A percentile compares a stretch with the other conserved stretches of the same genome.
These are phyloP conservation scores for Gracilaria gracilis DNA, from an alignment of 23 red algal genomes.

Conservation along the genomic window DNA sequence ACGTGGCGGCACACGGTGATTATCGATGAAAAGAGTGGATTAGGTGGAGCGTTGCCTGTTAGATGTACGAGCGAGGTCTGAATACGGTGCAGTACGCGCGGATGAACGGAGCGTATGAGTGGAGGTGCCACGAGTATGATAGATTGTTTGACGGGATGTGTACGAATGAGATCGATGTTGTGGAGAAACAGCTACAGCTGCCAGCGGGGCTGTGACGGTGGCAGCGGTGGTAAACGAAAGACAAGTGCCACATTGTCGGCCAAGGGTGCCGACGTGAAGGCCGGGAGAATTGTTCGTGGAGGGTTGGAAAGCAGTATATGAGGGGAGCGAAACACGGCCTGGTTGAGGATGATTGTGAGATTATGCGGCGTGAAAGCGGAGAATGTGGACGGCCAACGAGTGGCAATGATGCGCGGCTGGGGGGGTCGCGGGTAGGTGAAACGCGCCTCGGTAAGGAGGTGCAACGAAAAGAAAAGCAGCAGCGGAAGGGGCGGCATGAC, in stretches of 20 bases:
- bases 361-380: constrained; percentile 24
- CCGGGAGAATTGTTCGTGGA: not conserved
- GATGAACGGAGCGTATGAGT: not conserved
- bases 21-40: not conserved
- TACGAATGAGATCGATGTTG: not conserved
- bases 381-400: not conserved
- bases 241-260: not conserved
- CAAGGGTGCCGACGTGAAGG: not conserved
- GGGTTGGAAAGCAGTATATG: not conserved
- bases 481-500: too few relatives aligned
- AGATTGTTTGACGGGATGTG: not conserved
- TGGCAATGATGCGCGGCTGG: not conserved
- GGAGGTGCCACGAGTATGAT: not conserved
- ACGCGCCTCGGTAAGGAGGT: not conserved
- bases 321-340: not conserved
- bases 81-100: not conserved
- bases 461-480: not conserved
- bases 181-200: not conserved
- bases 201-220: not conserved
- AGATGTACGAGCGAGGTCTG: not conserved
- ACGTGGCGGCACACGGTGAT: not conserved
- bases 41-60: constrained; percentile 11
- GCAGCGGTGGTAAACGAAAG: constrained; percentile 2
- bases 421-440: not conserved
- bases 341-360: not conserved